phyloP scores from a whole-genome alignment of 2,329 filamentous ascomycete species.

The Boeremia exigua region DNA sequence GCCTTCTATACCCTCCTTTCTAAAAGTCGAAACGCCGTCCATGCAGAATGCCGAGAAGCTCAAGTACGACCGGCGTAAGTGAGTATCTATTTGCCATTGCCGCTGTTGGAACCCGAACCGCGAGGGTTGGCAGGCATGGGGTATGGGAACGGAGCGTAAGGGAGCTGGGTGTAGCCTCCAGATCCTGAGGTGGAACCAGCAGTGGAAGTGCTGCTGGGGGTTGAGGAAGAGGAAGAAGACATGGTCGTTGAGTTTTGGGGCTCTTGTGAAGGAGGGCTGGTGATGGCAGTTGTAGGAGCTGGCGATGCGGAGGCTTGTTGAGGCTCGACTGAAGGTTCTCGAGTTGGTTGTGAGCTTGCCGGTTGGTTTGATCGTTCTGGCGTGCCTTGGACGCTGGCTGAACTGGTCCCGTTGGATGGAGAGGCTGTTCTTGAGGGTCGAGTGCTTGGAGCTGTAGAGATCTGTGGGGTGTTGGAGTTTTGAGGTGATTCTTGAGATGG shows the following conservation, averaged over 20 bases:
- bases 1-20: too few species aligned
- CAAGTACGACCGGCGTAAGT: too few species aligned
- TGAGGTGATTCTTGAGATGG: constrained; percentile 16
- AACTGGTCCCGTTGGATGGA: constrained; percentile 32
- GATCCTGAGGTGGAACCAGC: constrained; percentile 37
- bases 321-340: constrained; percentile 21
- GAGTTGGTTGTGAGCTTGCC: constrained; percentile 8
- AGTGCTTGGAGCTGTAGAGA: constrained; percentile 2
- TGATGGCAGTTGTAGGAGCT: constrained; percentile 16
- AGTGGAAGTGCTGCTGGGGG: constrained; percentile 39
- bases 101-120: constrained; percentile 24
- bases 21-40: too few species aligned
- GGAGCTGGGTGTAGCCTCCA: constrained; percentile 37
- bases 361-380: constrained; percentile 18
- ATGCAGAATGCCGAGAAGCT: too few species aligned
- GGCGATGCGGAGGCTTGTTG: constrained; percentile 13
- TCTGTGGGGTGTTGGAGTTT: constrained; percentile 12
- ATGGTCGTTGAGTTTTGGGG: constrained; percentile 23
- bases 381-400: constrained; percentile 10
- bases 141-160: constrained; percentile 48
- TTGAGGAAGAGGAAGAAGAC: constrained; percentile 45
- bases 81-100: constrained; percentile 24
- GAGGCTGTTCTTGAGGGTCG: constrained; percentile 24
- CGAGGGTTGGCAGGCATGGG: constrained; percentile 41
- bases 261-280: constrained; percentile 17